These are phyloP conservation scores for Sordariomycetes sp. DNA, from an alignment of 2,329 filamentous ascomycete species.

Conservation along the genomic window DNA sequence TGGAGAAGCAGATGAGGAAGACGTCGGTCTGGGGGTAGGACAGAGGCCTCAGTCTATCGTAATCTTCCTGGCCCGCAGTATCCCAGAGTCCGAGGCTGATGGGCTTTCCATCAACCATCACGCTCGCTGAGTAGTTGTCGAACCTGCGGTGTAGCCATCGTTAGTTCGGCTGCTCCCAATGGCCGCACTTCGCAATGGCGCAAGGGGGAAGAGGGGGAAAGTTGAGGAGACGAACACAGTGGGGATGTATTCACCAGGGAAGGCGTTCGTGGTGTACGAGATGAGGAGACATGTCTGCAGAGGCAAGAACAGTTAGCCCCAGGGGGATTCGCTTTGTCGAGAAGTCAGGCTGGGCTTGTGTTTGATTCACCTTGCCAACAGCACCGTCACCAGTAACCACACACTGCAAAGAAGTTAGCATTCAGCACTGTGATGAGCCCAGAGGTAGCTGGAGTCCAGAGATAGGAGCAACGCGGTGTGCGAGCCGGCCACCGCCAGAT, in stretches of 20 bases:
- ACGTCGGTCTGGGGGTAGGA: constrained; percentile 98
- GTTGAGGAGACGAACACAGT: constrained; percentile 63
- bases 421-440: constrained; percentile 9
- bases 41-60: constrained; percentile 85
- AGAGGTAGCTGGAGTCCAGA: background rate
- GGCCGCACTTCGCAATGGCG: background rate
- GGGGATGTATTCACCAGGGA: constrained; percentile 99
- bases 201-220: background rate
- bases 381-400: constrained; percentile 99
- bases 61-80: constrained; percentile 97
- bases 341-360: constrained; percentile 6
- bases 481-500: constrained; percentile 5
- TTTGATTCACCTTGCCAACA: constrained; percentile 76
- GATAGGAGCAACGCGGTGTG: constrained; percentile 4
- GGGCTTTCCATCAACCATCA: constrained; percentile 97
- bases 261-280: constrained; percentile 98
- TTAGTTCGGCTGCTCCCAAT: constrained; percentile 7
- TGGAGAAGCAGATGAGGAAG: constrained; percentile 96
- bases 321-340: constrained; percentile 2
- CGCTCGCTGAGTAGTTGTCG: constrained; percentile 97
- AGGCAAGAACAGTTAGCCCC: background rate
- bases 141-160: constrained; percentile 46
- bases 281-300: constrained; percentile 92
- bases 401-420: constrained; percentile 53
- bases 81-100: constrained; percentile 97